Conservation (phyloP, 1,284 basidiomycete species). For the Pholiota adiposa region DNA sequence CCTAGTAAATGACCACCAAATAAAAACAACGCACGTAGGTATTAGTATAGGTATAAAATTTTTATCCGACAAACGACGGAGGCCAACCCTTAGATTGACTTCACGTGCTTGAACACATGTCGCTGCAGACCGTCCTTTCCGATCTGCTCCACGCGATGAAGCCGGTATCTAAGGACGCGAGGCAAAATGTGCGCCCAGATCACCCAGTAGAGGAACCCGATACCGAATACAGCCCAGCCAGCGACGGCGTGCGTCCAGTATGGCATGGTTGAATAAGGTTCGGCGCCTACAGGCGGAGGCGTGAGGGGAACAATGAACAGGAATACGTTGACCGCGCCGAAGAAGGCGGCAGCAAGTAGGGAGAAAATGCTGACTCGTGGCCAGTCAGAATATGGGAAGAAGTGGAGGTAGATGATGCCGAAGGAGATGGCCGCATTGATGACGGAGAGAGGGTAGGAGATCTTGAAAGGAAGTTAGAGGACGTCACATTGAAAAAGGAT, state of each 20-base stretch:
- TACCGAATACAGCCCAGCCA: conserved; percentile 39
- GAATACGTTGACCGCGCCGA: conserved; percentile 39
- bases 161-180: conserved; percentile 28
- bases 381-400: conserved; percentile 31
- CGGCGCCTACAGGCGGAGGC: conserved; percentile 31
- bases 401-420: conserved; percentile 35
- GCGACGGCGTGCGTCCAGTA: conserved; percentile 43
- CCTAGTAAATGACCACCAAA: neutral
- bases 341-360: conserved; percentile 31
- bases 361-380: conserved; percentile 23
- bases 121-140: conserved; percentile 33
- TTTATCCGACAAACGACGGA: neutral
- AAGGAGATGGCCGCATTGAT: conserved; percentile 42
- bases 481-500: no score
- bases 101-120: conserved; percentile 29
- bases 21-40: neutral
- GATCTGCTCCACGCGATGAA: conserved; percentile 28
- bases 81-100: neutral
- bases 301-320: conserved; percentile 39
- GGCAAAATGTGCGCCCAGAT: conserved; percentile 35
- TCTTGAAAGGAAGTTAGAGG: conserved; percentile 20
- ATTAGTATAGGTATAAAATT: neutral
- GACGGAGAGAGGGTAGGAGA: conserved; percentile 40
- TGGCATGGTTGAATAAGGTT: conserved; percentile 36
- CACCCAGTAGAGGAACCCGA: conserved; percentile 40